Conservation (phyloP, 2,329 filamentous ascomycete species). For the Trichoderma koningiopsis region DNA sequence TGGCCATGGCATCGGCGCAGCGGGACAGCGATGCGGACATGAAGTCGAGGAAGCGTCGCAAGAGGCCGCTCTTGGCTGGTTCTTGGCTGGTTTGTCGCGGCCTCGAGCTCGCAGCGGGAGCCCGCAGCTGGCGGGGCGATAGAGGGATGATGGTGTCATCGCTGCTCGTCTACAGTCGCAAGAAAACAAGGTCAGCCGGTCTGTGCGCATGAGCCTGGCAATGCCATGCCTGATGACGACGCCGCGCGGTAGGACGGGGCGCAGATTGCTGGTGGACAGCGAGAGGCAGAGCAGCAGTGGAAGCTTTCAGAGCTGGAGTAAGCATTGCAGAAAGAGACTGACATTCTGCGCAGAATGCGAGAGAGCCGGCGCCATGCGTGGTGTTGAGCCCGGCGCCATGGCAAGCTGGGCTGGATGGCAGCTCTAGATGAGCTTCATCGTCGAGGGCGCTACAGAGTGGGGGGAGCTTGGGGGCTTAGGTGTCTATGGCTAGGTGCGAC, state of each 20-base stretch:
- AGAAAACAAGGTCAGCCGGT: slow-evolving; percentile 13
- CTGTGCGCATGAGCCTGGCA: slow-evolving; percentile 13
- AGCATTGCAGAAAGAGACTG: not conserved
- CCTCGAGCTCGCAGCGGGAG: not conserved
- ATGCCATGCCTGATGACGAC: not conserved
- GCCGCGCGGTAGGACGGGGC: not conserved
- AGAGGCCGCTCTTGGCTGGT: slow-evolving; percentile 6
- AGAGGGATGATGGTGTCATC: slow-evolving; percentile 17
- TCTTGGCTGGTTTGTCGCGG: not conserved
- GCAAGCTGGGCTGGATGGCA: not conserved
- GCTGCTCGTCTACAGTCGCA: slow-evolving; percentile 7
- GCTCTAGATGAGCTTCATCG: slow-evolving; percentile 17
- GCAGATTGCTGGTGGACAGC: not conserved
- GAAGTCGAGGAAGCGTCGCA: slow-evolving; percentile 12
- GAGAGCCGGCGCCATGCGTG: not conserved
- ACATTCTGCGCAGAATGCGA: not conserved
- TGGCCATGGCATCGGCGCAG: slow-evolving; percentile 17
- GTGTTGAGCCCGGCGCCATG: slow-evolving; percentile 18
- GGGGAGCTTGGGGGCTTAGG: not conserved
- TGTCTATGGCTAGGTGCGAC: not conserved
- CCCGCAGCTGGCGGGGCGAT: slow-evolving; percentile 16
- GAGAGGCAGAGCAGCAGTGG: not conserved
- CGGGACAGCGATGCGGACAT: slow-evolving; percentile 10
- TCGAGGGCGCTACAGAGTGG: slow-evolving; percentile 7
- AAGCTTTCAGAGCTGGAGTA: not conserved